phyloP scores from a whole-genome alignment of 2,329 filamentous ascomycete genomes.

The Ceratocystis ficicola region DNA sequence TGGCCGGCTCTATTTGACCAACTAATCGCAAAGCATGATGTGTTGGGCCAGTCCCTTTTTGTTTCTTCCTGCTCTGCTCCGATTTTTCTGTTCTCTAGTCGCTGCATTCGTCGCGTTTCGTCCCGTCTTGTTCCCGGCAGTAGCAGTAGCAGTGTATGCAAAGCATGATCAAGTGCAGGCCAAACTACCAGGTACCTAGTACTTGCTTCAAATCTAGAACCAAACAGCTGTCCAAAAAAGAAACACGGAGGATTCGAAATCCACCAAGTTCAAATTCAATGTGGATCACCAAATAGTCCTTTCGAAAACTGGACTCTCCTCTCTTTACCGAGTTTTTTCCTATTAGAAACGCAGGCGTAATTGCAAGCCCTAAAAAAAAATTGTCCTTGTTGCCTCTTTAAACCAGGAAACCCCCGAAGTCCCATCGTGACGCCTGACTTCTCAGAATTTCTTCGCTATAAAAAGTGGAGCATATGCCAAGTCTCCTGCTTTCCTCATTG shows the following conservation, averaged over 20 bases:
- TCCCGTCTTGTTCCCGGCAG: no score
- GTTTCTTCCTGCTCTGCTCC: not conserved
- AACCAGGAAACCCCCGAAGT: no score
- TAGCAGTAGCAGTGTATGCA: not conserved
- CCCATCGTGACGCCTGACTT: no score
- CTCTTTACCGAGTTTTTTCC: not conserved
- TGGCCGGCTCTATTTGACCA: not conserved
- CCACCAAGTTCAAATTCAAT: conserved; percentile 5
- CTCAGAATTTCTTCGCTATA: no score
- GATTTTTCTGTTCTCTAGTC: not conserved
- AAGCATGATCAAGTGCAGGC: not conserved
- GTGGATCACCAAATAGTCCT: not conserved
- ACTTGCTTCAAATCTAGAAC: not conserved
- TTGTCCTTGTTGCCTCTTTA: no score
- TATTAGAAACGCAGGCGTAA: no score
- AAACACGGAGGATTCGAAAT: not conserved
- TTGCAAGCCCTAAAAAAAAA: no score
- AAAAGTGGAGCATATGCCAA: not conserved
- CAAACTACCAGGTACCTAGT: not conserved
- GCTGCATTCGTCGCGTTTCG: no score
- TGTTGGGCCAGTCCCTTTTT: not conserved
- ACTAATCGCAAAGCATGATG: not conserved
- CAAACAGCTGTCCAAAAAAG: not conserved
- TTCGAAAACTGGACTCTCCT: not conserved
- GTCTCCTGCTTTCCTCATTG: not conserved